phyloP scores from a whole-genome alignment of 257 asterid genomes.

The Osmanthus fragrans region DNA sequence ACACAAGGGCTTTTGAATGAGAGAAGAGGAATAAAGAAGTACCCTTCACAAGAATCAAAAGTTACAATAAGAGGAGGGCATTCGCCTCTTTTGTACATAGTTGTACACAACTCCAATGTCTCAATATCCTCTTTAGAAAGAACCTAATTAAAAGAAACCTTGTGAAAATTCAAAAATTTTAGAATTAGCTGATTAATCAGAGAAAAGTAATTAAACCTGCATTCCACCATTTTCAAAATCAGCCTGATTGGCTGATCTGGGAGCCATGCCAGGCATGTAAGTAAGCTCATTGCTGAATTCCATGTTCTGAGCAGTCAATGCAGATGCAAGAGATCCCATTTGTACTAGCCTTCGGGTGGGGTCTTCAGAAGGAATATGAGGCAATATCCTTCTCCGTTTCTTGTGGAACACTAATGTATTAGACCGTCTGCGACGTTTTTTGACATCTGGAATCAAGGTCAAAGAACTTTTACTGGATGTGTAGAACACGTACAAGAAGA shows the following conservation, averaged over 20 bases:
- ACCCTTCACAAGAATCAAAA: slow-evolving; percentile 85
- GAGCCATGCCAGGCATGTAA: slow-evolving; percentile 69
- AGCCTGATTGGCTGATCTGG: slow-evolving; percentile 67
- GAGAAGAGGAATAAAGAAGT: slow-evolving; percentile 17
- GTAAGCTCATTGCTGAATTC: slow-evolving; percentile 73
- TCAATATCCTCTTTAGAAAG: slow-evolving; percentile 70
- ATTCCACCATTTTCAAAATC: slow-evolving; percentile 74
- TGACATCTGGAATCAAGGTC: slow-evolving; percentile 45
- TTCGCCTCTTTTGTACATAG: slow-evolving; percentile 65
- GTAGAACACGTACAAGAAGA: not conserved
- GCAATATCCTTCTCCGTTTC: slow-evolving; percentile 71
- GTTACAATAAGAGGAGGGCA: slow-evolving; percentile 76
- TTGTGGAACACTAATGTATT: slow-evolving; percentile 56
- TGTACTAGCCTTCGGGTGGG: slow-evolving; percentile 52
- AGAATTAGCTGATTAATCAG: not conserved
- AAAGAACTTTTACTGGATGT: not conserved
- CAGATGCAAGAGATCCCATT: slow-evolving; percentile 72
- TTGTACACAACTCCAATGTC: slow-evolving; percentile 52
- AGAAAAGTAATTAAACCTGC: slow-evolving; percentile 58
- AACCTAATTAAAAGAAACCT: slow-evolving; percentile 38
- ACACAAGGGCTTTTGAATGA: slow-evolving; percentile 4
- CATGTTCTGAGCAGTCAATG: slow-evolving; percentile 55
- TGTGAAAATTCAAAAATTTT: not conserved
- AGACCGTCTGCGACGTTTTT: slow-evolving; percentile 64
- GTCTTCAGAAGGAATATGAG: slow-evolving; percentile 59